These are phyloP conservation scores for Teunomyces cretensis DNA, from an alignment of 805 yeast genomes.

Conservation along the genomic window DNA sequence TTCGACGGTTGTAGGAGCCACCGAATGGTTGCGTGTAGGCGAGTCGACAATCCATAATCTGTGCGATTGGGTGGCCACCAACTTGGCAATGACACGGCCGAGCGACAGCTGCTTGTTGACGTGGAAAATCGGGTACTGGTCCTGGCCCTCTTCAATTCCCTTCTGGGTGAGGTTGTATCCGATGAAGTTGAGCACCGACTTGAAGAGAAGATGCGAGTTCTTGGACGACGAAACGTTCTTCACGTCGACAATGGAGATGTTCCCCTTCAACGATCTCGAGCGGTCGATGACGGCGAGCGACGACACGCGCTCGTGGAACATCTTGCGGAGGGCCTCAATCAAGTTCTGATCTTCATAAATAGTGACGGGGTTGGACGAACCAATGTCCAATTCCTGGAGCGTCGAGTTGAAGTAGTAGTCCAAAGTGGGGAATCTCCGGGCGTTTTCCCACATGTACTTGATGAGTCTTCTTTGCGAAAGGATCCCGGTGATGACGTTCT, in stretches of 20 bases:
- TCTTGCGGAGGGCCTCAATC: slow-evolving; percentile 80
- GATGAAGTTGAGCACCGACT: slow-evolving; percentile 83
- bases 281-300: slow-evolving; percentile 92
- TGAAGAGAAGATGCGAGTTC: slow-evolving; percentile 77
- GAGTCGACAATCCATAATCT: slow-evolving; percentile 78
- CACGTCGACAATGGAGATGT: slow-evolving; percentile 93
- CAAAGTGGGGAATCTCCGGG: slow-evolving; percentile 77
- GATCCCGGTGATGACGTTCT: slow-evolving; percentile 64
- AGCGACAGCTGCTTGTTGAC: slow-evolving; percentile 77
- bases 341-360: slow-evolving; percentile 84
- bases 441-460: slow-evolving; percentile 88
- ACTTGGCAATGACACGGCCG: slow-evolving; percentile 87
- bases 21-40: background rate
- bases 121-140: slow-evolving; percentile 94
- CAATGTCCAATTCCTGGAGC: slow-evolving; percentile 72
- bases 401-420: slow-evolving; percentile 72
- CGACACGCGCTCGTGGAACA: slow-evolving; percentile 82
- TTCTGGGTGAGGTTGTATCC: slow-evolving; percentile 82
- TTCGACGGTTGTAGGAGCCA: slow-evolving; percentile 11
- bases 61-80: slow-evolving; percentile 94
- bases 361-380: slow-evolving; percentile 67
- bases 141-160: slow-evolving; percentile 93
- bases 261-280: slow-evolving; percentile 74
- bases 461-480: slow-evolving; percentile 88
- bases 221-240: slow-evolving; percentile 83